These are phyloP conservation scores for Lithohypha guttulata DNA, from an alignment of 2,329 filamentous ascomycete genomes.

Conservation along the genomic window DNA sequence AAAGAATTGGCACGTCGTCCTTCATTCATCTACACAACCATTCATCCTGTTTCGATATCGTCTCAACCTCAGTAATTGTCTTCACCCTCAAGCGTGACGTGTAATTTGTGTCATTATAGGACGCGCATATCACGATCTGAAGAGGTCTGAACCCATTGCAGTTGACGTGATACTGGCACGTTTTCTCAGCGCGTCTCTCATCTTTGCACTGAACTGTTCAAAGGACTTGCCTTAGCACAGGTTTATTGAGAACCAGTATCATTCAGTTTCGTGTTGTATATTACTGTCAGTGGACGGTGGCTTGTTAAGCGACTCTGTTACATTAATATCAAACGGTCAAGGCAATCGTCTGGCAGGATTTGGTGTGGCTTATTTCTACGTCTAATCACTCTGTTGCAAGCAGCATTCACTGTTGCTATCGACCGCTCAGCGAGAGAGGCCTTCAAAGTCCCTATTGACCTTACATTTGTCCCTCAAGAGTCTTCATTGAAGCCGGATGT, in stretches of 20 bases:
- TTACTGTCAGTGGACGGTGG: conserved; percentile 7
- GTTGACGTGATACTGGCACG: conserved; percentile 21
- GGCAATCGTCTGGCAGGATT: conserved; percentile 3
- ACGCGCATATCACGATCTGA: conserved; percentile 8
- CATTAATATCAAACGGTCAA: not conserved
- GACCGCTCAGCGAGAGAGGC: not conserved
- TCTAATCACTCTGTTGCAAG: conserved; percentile 4
- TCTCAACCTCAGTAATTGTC: conserved; percentile 16
- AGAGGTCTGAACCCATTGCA: conserved; percentile 8
- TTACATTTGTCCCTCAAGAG: conserved; percentile 4
- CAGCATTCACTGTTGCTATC: conserved; percentile 5
- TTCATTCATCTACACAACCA: too few relatives aligned
- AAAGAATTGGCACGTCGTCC: too few relatives aligned
- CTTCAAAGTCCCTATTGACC: too few relatives aligned
- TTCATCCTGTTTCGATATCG: conserved; percentile 9
- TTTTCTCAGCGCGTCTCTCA: conserved; percentile 16
- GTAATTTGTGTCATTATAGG: conserved; percentile 16
- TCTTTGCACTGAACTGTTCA: conserved; percentile 12
- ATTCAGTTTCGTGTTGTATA: conserved; percentile 6
- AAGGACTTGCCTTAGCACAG: conserved; percentile 11
- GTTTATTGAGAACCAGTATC: conserved; percentile 5
- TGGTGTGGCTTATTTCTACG: not conserved
- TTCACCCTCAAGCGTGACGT: conserved; percentile 19
- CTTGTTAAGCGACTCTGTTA: conserved; percentile 5
- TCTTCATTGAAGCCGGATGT: conserved; percentile 4